phyloP scores from a whole-genome alignment of 441 rosid species.

The Flueggea neowawraea region DNA sequence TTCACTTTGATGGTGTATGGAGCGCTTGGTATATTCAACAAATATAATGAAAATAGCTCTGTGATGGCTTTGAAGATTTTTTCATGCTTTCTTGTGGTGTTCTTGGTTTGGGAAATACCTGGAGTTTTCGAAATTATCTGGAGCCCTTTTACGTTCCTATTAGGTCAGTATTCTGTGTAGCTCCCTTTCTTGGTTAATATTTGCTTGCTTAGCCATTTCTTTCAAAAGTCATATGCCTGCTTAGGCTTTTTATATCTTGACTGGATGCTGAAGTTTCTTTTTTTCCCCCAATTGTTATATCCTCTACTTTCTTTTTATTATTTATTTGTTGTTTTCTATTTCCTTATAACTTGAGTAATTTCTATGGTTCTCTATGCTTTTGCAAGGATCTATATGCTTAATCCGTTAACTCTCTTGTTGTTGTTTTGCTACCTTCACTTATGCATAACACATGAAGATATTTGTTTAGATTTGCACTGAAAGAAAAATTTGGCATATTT shows the following conservation, averaged over 20 bases:
- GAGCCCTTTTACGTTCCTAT: constrained; percentile 77
- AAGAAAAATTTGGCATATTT: no score
- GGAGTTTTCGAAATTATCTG: constrained; percentile 87
- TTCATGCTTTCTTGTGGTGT: constrained; percentile 82
- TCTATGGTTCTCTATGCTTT: no score
- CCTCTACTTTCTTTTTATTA: neutral
- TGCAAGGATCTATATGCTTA: no score
- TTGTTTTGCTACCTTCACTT: no score
- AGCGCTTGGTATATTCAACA: constrained; percentile 84
- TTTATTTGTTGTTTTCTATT: neutral
- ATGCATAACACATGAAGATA: no score
- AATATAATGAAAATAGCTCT: constrained; percentile 84
- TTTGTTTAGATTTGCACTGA: no score
- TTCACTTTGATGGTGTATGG: constrained; percentile 98
- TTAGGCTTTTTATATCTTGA: neutral
- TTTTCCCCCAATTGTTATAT: neutral
- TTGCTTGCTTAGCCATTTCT: neutral
- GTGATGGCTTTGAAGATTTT: constrained; percentile 84
- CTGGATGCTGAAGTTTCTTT: neutral
- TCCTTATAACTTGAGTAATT: no score
- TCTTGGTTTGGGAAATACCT: constrained; percentile 94
- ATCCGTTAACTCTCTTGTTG: no score
- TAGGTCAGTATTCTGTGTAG: constrained; percentile 49
- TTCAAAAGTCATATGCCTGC: neutral
- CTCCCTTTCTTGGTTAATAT: constrained; percentile 6